phyloP scores from a whole-genome alignment of 768 basidiomycete species.

The Sporobolomyces phaffii region DNA sequence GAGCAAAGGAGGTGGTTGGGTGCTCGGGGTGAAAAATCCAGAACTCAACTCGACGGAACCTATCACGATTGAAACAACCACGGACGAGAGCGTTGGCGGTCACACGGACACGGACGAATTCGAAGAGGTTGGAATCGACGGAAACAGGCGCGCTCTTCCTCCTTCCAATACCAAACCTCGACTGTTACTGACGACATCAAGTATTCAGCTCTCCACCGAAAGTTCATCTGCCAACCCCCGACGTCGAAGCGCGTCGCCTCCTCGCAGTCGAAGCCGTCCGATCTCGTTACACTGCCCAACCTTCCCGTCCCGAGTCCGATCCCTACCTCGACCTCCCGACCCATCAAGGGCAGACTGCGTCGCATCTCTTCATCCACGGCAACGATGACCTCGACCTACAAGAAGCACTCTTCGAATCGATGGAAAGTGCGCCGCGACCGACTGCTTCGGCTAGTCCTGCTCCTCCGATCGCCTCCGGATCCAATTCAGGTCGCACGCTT shows the following conservation, averaged over 20 bases:
- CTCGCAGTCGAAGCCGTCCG: slow-evolving; percentile 31
- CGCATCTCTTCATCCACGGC: slow-evolving; percentile 11
- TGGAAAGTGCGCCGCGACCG: background rate
- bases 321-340: slow-evolving; percentile 30
- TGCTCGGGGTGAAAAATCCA: slow-evolving; percentile 70
- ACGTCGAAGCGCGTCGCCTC: slow-evolving; percentile 21
- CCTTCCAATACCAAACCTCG: too few relatives aligned
- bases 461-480: background rate
- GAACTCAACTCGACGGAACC: slow-evolving; percentile 56
- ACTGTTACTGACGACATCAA: too few relatives aligned
- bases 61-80: slow-evolving; percentile 65
- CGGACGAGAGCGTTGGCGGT: slow-evolving; percentile 45
- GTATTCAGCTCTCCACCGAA: background rate
- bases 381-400: slow-evolving; percentile 59
- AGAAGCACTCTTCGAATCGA: slow-evolving; percentile 60
- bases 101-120: slow-evolving; percentile 51
- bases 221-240: slow-evolving; percentile 12
- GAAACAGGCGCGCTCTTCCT: background rate
- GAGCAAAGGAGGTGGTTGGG: slow-evolving; percentile 76
- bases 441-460: background rate
- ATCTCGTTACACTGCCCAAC: slow-evolving; percentile 10
- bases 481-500: too few relatives aligned
- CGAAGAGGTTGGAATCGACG: slow-evolving; percentile 28
- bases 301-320: background rate
- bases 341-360: background rate